A percentile compares a stretch with the other conserved stretches of the same genome.
These are phyloP conservation scores for Avena sativa DNA, from an alignment of 176 grass and related monocot species.

Conservation along the genomic window DNA sequence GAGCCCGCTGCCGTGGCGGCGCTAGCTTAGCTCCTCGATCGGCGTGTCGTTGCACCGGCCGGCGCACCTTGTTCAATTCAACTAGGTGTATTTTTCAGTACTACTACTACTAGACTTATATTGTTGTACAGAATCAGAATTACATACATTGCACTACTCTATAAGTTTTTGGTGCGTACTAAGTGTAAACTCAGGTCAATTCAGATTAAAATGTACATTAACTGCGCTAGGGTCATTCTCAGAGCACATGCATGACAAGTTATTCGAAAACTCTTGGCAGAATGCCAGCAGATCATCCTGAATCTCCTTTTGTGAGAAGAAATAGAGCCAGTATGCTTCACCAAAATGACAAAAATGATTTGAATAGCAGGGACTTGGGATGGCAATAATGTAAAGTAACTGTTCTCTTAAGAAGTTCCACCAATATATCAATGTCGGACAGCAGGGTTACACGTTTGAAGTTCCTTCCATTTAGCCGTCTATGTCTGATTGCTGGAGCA, in stretches of 20 bases:
- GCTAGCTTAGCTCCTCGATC: background rate
- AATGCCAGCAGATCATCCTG: background rate
- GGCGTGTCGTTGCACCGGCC: background rate
- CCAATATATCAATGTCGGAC: background rate
- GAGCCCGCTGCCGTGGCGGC: constrained; percentile 36
- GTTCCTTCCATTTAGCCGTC: background rate
- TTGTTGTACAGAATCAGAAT: too few species aligned
- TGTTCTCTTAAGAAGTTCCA: background rate
- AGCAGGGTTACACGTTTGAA: background rate
- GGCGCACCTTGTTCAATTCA: background rate
- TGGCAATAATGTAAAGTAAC: too few species aligned
- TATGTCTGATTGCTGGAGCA: background rate
- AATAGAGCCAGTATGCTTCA: background rate
- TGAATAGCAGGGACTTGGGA: too few species aligned
- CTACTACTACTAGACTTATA: too few species aligned
- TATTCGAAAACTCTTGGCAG: too few species aligned
- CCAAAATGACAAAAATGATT: constrained; percentile 6
- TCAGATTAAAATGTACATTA: constrained; percentile 25
- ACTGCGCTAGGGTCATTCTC: background rate
- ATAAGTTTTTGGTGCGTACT: background rate
- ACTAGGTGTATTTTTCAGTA: constrained; percentile 9
- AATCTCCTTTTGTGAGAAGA: background rate
- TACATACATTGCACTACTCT: background rate
- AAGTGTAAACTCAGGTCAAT: background rate
- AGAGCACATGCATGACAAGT: too few species aligned